phyloP scores from a whole-genome alignment of 441 rosid species.

The Mallotus repandus region DNA sequence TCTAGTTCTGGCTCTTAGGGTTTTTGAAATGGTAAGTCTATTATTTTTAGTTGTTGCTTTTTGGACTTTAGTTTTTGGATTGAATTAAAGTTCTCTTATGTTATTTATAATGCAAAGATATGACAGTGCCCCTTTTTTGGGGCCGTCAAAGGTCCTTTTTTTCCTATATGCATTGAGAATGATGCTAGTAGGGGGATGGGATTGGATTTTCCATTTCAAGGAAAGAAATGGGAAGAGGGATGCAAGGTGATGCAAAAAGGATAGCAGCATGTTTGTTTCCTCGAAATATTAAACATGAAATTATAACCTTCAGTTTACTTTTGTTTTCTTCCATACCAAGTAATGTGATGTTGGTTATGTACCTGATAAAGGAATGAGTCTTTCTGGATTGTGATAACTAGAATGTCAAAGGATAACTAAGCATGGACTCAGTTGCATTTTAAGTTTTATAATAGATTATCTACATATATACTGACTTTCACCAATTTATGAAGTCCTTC shows the following conservation, averaged over 20 bases:
- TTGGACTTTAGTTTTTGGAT: background rate
- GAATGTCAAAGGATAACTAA: too few species aligned
- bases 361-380: background rate
- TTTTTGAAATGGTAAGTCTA: slow-evolving; percentile 30
- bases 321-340: background rate
- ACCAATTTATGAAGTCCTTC: too few species aligned
- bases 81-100: background rate
- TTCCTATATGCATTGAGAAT: background rate
- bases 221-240: background rate
- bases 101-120: background rate
- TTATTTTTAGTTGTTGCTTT: background rate
- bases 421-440: background rate
- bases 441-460: background rate
- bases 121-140: background rate
- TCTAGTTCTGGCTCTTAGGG: slow-evolving; percentile 62
- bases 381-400: background rate
- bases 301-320: background rate
- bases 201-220: background rate
- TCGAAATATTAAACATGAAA: background rate
- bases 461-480: too few species aligned
- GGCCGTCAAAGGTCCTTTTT: background rate
- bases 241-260: background rate
- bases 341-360: background rate
- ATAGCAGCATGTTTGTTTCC: background rate
- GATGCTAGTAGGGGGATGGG: background rate